Evolutionary conservation across 2,329 filamentous ascomycete genomes (phyloP), one percentile per base, ranked within the genome.

Genomic region (Geoglossum cookeanum): DNA sequence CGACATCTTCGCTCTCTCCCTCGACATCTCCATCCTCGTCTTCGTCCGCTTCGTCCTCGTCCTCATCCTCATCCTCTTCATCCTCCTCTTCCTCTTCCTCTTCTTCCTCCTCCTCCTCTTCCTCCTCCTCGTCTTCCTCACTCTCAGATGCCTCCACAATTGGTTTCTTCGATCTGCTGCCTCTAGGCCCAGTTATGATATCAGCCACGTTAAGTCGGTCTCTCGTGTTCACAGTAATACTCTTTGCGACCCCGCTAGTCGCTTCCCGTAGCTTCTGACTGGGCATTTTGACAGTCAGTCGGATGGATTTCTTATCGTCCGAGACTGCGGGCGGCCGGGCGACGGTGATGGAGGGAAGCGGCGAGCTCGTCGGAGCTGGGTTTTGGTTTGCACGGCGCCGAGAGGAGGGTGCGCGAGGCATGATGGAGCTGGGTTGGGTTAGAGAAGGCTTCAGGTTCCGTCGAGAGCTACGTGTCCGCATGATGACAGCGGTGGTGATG

Each of bases 211-310:
- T 70, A 48, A 75, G 72, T 13, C 72, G 70, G 61, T 75, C 74
- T 60, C 63, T 65, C 9, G 62, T 58, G 22, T 64, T 62, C 29
- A 63, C 59, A 48, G 62, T 61, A 15, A 55, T 45, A 27, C 45
- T 55, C 59, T 55, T 60, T 51, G 47, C 39, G 13, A 4, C 39
- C 5, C 48, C 47, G 39, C 42, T 57, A 3, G 70, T 75, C 30
- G 71, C 72, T 62, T 75, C 74, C 35, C 73, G 72, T 57, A 75
- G 64, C 64, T 74, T 75, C 63, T 68, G 73, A 22, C 72, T 69
- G 17, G 73, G 71, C 69, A 75, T 74, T 61, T 72, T 76, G 55
- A 76, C 69, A 4, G 70, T 75, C 57, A 76, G 63, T 60, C 69
- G 70, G 53, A 76, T 70, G 45, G 72, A 71, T 63, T 67, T 70